Conservation (phyloP, 768 basidiomycete genomes). For the Strobilomyces echinocephalus region DNA sequence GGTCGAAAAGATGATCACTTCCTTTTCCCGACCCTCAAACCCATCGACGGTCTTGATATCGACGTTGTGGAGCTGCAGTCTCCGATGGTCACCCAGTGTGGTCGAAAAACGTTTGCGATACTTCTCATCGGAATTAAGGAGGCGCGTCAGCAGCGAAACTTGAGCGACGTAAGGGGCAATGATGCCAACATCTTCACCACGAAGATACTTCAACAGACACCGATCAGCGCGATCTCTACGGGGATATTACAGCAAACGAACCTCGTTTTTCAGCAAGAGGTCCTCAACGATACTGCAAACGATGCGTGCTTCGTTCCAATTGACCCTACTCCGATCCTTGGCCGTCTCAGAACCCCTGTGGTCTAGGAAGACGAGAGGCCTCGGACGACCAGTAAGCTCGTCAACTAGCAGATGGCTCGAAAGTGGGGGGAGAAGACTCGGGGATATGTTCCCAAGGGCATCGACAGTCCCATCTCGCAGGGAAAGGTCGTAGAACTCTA, state of each 20-base stretch:
- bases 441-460: slow-evolving; percentile 37
- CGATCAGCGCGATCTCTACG: slow-evolving; percentile 6
- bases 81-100: slow-evolving; percentile 62
- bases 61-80: slow-evolving; percentile 57
- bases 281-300: slow-evolving; percentile 81
- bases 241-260: slow-evolving; percentile 33
- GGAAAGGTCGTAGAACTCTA: slow-evolving; percentile 72
- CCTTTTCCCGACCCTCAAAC: slow-evolving; percentile 92
- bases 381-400: slow-evolving; percentile 37
- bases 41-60: slow-evolving; percentile 94
- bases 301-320: slow-evolving; percentile 72
- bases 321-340: slow-evolving; percentile 70
- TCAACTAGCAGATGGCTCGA: slow-evolving; percentile 48
- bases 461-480: slow-evolving; percentile 76
- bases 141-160: slow-evolving; percentile 65
- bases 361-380: slow-evolving; percentile 76
- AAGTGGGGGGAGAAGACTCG: slow-evolving; percentile 56
- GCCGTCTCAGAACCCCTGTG: slow-evolving; percentile 66
- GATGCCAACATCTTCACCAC: slow-evolving; percentile 79
- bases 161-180: slow-evolving; percentile 92
- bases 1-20: slow-evolving; percentile 87
- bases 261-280: slow-evolving; percentile 68
- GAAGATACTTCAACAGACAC: slow-evolving; percentile 42
- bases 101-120: slow-evolving; percentile 50
- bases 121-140: slow-evolving; percentile 53